Percentiles rank a stretch among this genome's conserved stretches.
These are phyloP conservation scores for Penicillium sp. DNA, from an alignment of 2,329 filamentous ascomycete genomes.

Conservation along the genomic window DNA sequence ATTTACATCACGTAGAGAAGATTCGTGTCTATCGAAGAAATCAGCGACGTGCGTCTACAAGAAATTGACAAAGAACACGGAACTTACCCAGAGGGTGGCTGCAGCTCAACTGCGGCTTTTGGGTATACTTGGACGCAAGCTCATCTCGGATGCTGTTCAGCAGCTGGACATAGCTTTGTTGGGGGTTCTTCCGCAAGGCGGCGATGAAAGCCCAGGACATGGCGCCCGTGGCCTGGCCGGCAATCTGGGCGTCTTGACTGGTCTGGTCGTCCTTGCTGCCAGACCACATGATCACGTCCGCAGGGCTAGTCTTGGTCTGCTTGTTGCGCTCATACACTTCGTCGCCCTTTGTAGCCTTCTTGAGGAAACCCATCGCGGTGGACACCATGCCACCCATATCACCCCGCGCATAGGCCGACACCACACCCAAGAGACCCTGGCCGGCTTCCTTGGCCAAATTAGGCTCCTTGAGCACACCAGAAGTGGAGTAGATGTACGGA, in stretches of 20 bases:
- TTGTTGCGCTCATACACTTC: conserved; percentile 77
- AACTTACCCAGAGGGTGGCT: conserved; percentile 89
- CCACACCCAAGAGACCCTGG: conserved; percentile 65
- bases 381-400: conserved; percentile 80
- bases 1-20: conserved; percentile 67
- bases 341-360: conserved; percentile 80
- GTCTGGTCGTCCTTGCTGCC: conserved; percentile 96
- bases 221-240: conserved; percentile 86
- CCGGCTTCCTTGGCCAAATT: conserved; percentile 69
- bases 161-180: conserved; percentile 94
- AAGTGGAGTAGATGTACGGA: conserved; percentile 68
- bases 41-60: conserved; percentile 12
- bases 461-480: conserved; percentile 69
- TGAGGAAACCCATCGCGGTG: conserved; percentile 80
- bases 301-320: conserved; percentile 87
- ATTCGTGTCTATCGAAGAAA: conserved; percentile 58
- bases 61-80: conserved; percentile 3
- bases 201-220: conserved; percentile 98
- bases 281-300: conserved; percentile 97
- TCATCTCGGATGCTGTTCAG: conserved; percentile 95
- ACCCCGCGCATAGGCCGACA: conserved; percentile 78
- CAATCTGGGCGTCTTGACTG: conserved; percentile 88
- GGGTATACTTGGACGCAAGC: conserved; percentile 79
- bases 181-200: conserved; percentile 85
- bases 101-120: conserved; percentile 95